These are phyloP conservation scores for Canavalia ensiformis DNA, from an alignment of 306 rosid species.

Conservation along the genomic window DNA sequence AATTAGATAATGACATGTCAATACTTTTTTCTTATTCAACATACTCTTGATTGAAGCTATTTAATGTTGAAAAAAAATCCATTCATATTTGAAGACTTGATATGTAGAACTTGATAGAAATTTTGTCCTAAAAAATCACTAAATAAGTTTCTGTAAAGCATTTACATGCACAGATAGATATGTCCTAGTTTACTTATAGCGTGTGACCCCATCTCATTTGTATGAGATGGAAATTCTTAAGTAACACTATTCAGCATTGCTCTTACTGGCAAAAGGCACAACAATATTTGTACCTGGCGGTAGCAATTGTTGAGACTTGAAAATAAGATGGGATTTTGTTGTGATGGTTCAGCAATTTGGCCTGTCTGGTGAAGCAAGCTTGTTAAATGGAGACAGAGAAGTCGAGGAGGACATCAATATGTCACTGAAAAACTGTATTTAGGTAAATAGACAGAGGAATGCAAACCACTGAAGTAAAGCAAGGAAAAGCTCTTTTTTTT, in stretches of 20 bases:
- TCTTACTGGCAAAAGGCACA: background rate
- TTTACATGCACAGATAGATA: background rate
- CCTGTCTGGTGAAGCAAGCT: background rate
- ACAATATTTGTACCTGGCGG: background rate
- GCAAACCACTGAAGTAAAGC: background rate
- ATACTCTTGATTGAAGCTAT: background rate
- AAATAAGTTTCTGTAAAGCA: constrained; percentile 11
- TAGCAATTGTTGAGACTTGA: background rate
- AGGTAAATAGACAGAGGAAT: background rate
- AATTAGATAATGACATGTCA: background rate
- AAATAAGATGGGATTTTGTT: background rate
- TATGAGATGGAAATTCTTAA: background rate
- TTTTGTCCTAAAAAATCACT: background rate
- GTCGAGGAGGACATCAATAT: background rate
- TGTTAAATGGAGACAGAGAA: constrained; percentile 13
- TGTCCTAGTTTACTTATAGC: constrained; percentile 10
- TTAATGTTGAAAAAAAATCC: background rate
- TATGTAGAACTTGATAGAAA: background rate
- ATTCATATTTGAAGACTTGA: background rate
- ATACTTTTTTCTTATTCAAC: background rate
- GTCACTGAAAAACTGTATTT: background rate
- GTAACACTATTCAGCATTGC: background rate
- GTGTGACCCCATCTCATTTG: background rate
- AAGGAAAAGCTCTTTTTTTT: background rate
- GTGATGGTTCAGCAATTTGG: background rate